These are phyloP conservation scores for sunflower (Helianthus annuus) DNA, from an alignment of 129 eudicot genomes.

Conservation along the genomic window HanXRQr2.0-SUNRISE NC_035444.2:16785121-16785620, in stretches of 20 bases:
- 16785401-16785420: neutral
- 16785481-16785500: neutral
- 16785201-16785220: too few relatives aligned
- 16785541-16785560: too few relatives aligned
- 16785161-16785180: too few relatives aligned
- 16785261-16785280: too few relatives aligned
- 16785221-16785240: too few relatives aligned
- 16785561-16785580: constrained; percentile 11
- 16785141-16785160: too few relatives aligned
- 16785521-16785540: too few relatives aligned
- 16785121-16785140: too few relatives aligned
- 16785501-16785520: neutral
- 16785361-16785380: neutral
- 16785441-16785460: neutral
- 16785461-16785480: neutral
- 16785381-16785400: constrained; percentile 8
- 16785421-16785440: neutral
- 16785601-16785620: constrained; percentile 43
- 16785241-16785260: too few relatives aligned
- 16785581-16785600: neutral
- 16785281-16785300: neutral
- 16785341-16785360: too few relatives aligned
- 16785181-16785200: too few relatives aligned
- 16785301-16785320: neutral
- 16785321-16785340: neutral